phyloP scores from a whole-genome alignment of 345 rosid species.

The Gossypium herbaceum region DNA sequence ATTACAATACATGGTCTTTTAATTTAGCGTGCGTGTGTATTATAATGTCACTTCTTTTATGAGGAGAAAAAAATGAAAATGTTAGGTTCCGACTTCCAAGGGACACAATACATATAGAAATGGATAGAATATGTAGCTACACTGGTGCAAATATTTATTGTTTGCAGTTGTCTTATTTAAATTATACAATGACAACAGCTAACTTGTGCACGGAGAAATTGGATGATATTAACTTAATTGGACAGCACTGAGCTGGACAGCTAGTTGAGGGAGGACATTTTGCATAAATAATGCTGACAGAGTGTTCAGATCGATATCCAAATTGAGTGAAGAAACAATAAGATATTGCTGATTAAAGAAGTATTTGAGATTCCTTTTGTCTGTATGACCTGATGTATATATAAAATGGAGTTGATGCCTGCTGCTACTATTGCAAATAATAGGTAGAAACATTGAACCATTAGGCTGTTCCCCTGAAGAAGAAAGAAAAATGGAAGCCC shows the following conservation, averaged over 20 bases:
- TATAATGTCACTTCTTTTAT: too few species aligned
- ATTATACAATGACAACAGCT: not conserved
- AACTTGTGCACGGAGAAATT: not conserved
- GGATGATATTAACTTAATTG: not conserved
- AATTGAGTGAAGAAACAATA: not conserved
- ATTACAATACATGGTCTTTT: too few species aligned
- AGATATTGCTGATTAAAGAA: not conserved
- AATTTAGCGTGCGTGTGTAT: too few species aligned
- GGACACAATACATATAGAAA: not conserved
- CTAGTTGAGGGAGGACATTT: constrained; percentile 19
- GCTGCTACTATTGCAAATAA: not conserved
- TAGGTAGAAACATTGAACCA: not conserved
- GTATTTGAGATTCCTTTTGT: constrained; percentile 22
- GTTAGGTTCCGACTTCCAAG: not conserved
- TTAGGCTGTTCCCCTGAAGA: not conserved
- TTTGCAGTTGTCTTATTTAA: not conserved
- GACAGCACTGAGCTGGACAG: not conserved
- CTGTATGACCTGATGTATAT: not conserved
- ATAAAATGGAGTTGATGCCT: not conserved
- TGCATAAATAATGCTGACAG: constrained; percentile 2
- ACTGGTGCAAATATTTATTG: not conserved
- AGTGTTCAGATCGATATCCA: not conserved
- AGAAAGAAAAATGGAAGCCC: not conserved
- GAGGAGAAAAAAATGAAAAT: not conserved
- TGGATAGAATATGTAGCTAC: not conserved